Conservation (phyloP, 2,329 filamentous ascomycete genomes). For the Nigrospora oryzae region DNA sequence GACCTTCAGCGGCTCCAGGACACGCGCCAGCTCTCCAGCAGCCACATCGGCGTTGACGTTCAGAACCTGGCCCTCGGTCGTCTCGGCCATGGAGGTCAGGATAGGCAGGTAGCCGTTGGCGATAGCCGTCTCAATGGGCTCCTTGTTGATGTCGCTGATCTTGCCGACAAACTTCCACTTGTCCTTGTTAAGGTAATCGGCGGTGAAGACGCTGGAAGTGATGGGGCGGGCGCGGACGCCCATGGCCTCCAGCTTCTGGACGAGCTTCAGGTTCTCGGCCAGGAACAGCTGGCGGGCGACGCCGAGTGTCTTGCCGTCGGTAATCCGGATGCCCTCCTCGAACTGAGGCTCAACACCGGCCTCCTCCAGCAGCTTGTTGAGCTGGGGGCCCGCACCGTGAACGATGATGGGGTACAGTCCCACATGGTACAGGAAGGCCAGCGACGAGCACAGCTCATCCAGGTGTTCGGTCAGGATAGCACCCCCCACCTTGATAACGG, state of each 20-base stretch:
- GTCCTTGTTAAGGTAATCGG: slow-evolving; percentile 91
- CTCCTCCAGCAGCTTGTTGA: slow-evolving; percentile 83
- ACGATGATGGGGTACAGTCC: slow-evolving; percentile 93
- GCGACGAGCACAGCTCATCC: slow-evolving; percentile 79
- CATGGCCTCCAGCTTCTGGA: slow-evolving; percentile 81
- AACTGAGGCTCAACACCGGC: slow-evolving; percentile 93
- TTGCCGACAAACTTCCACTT: slow-evolving; percentile 95
- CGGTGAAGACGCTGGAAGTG: slow-evolving; percentile 81
- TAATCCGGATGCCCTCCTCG: slow-evolving; percentile 91
- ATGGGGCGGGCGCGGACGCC: slow-evolving; percentile 85
- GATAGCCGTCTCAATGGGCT: slow-evolving; percentile 84
- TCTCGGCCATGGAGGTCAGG: slow-evolving; percentile 93
- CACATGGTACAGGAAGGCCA: slow-evolving; percentile 90
- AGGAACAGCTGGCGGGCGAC: slow-evolving; percentile 89
- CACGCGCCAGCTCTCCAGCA: slow-evolving; percentile 82
- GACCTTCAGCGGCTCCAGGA: slow-evolving; percentile 89
- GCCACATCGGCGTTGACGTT: slow-evolving; percentile 98
- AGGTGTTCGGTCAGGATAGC: slow-evolving; percentile 93
- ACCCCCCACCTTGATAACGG: slow-evolving; percentile 95
- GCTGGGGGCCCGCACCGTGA: slow-evolving; percentile 88
- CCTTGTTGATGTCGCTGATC: slow-evolving; percentile 86
- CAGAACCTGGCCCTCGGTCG: slow-evolving; percentile 79
- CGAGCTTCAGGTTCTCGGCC: slow-evolving; percentile 88
- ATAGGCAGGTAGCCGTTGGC: slow-evolving; percentile 87
- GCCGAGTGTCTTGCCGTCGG: slow-evolving; percentile 88